Base-by-base conservation (phyloP, 768 basidiomycete genomes). In the Rhodocollybia butyracea region DNA sequence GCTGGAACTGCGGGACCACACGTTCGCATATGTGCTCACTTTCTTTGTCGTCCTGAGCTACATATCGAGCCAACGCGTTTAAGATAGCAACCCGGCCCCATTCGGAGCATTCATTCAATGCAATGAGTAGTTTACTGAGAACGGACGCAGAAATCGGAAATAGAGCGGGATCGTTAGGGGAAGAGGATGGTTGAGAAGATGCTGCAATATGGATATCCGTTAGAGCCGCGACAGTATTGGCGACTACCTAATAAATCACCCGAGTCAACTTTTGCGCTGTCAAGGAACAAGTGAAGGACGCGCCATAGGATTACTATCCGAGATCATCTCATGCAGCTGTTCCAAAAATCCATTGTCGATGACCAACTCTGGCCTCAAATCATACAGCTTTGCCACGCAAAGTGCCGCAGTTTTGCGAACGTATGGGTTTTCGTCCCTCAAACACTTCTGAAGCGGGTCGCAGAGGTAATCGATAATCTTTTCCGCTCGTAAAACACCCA, bases 391-490 rank as follows among this genome's bases (percentile, higher is more conserved):
- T 56, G 95, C 95, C 21, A 99, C 96, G 57, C 96, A 97, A 8
- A 99, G 74, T 8, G 94, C 95, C 1, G 95, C 97, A 5, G 96
- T 98, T 78, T 98, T 99, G 62, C 96, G 86, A 29, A 98, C 97
- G 68, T 99, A 99, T 1, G 97, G 96, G 63, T 97, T 97, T 62
- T 98, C 95, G 72, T 98, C 97, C 40, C 85, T 83, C 26, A 98
- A 77, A 63, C 91, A 92, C 64, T 93, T 91, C 62, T 93, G 89
- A 3, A 99, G 76, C 0, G 97, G 96, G 68, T 94, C 91, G 63
- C 88, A 93, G n/a, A 99, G 83, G 71, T 98, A 99, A 74, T 98
- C 95, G 70, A 98, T 92, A 68, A 98, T 98, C 83, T 98, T 98
- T 70, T 98, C 97, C 8, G 96, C 95, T 39, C 95, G 89, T 46